Conservation (phyloP, 192 early-diverging fungal genomes). For the Entrophospora sp. region DNA sequence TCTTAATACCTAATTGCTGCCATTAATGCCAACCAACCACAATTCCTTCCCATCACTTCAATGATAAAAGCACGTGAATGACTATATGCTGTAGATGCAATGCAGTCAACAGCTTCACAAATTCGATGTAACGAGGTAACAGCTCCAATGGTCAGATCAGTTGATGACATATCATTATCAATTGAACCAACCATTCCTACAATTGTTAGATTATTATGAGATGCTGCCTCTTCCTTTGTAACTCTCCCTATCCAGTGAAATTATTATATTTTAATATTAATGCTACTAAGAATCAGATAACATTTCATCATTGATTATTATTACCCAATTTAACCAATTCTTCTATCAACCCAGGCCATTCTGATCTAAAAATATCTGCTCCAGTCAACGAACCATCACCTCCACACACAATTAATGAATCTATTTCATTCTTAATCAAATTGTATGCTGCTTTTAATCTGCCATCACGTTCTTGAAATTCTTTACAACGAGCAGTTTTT, state of each 20-base stretch:
- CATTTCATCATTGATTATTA: not conserved
- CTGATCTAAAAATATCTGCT: constrained; percentile 80
- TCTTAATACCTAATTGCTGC: constrained; percentile 55
- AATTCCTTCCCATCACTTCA: constrained; percentile 98
- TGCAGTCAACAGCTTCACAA: constrained; percentile 90
- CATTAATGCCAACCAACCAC: constrained; percentile 90
- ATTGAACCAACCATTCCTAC: constrained; percentile 96
- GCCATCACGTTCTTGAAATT: constrained; percentile 78
- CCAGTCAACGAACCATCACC: constrained; percentile 97
- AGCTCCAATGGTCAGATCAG: constrained; percentile 95
- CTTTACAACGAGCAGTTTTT: constrained; percentile 83
- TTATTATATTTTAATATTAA: not conserved
- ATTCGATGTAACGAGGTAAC: constrained; percentile 89
- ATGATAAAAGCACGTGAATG: constrained; percentile 96
- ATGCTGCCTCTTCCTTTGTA: constrained; percentile 45
- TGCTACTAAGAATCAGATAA: not conserved
- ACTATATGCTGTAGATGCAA: constrained; percentile 84
- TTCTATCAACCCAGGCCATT: constrained; percentile 79
- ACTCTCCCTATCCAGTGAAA: constrained; percentile 28
- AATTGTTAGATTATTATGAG: constrained; percentile 70
- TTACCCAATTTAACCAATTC: constrained; percentile 57
- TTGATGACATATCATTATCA: constrained; percentile 86
- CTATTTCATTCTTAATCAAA: constrained; percentile 85
- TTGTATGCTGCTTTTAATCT: constrained; percentile 75
- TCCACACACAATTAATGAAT: constrained; percentile 90